Conservation (phyloP, 768 basidiomycete genomes). For the Collybia mongolica region DNA sequence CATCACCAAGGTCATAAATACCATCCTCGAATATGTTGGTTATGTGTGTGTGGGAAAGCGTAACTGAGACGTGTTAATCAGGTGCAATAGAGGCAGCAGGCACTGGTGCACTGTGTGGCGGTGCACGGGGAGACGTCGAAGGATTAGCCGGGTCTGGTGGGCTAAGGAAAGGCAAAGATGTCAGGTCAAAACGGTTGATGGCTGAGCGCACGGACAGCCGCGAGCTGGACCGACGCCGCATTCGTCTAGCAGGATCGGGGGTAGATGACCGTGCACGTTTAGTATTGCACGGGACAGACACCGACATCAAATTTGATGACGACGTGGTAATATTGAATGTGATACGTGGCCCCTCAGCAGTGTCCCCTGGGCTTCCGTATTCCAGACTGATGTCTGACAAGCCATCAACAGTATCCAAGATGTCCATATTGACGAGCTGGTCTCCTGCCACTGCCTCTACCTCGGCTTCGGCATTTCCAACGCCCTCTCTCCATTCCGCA, state of each 20-base stretch:
- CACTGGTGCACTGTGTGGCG: neutral
- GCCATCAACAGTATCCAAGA: constrained; percentile 10
- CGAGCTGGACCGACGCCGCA: constrained; percentile 1
- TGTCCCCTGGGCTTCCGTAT: constrained; percentile 5
- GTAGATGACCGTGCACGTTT: constrained; percentile 19
- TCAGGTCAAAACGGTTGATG: neutral
- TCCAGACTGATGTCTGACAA: constrained; percentile 10
- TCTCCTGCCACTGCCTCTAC: no score
- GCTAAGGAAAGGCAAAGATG: neutral
- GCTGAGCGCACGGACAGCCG: constrained; percentile 1
- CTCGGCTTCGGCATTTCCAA: constrained; percentile 10
- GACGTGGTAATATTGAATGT: constrained; percentile 8
- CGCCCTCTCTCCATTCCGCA: constrained; percentile 43
- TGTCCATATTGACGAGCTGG: constrained; percentile 6
- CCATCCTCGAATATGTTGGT: constrained; percentile 4
- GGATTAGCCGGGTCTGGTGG: no score
- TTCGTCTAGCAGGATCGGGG: constrained; percentile 4
- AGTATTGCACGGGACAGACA: constrained; percentile 8
- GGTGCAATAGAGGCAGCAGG: neutral
- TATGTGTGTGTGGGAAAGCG: neutral
- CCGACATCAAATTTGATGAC: constrained; percentile 5
- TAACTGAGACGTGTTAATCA: neutral
- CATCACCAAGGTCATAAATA: constrained; percentile 16
- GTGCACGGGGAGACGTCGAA: neutral
- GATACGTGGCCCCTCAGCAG: constrained; percentile 6